phyloP scores from a whole-genome alignment of 331 rosid species.

The Pyrus hybrid region DNA sequence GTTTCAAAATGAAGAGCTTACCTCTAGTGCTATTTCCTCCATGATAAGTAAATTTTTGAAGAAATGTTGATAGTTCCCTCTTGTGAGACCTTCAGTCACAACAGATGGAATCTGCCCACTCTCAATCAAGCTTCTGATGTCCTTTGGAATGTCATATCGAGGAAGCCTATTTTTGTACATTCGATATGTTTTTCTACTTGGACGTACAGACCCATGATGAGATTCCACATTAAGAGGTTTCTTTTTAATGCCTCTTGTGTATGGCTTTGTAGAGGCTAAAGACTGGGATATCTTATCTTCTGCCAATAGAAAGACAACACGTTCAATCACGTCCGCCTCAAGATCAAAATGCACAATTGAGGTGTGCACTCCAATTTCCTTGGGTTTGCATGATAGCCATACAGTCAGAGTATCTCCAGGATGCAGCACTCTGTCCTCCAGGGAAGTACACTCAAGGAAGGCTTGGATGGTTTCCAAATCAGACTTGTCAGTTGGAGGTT shows the following conservation, averaged over 20 bases:
- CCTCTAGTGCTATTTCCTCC: constrained; percentile 95
- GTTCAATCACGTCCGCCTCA: constrained; percentile 59
- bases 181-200: constrained; percentile 17
- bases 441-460: constrained; percentile 47
- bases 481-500: constrained; percentile 50
- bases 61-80: constrained; percentile 31
- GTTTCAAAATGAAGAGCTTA: constrained; percentile 15
- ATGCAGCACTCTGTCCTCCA: constrained; percentile 84
- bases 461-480: constrained; percentile 24
- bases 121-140: constrained; percentile 42
- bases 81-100: constrained; percentile 52
- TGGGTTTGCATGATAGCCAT: constrained; percentile 90
- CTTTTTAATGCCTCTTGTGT: constrained; percentile 45
- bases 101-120: constrained; percentile 45
- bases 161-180: constrained; percentile 53
- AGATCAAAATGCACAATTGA: constrained; percentile 62
- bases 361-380: constrained; percentile 68
- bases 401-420: constrained; percentile 56
- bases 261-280: constrained; percentile 55
- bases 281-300: constrained; percentile 78
- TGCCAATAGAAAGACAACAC: constrained; percentile 68
- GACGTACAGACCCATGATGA: constrained; percentile 43
- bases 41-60: constrained; percentile 60
- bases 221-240: constrained; percentile 33
- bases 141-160: constrained; percentile 50